Base-by-base conservation (phyloP, 805 yeast genomes). In the Ogataea degrootiae region DNA sequence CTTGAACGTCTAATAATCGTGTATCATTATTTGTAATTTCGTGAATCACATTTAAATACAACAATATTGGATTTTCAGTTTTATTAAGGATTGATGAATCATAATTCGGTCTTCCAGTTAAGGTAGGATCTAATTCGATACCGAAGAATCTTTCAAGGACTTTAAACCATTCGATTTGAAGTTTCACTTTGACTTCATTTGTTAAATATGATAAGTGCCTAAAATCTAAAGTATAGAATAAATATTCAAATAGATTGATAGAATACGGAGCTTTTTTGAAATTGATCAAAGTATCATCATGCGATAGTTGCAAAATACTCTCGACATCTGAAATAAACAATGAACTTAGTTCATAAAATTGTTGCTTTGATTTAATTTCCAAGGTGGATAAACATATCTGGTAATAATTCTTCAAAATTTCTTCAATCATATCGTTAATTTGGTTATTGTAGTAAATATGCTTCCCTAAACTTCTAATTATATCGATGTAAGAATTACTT, bases 381-480 rank as follows among this genome's bases (percentile, higher is more conserved):
- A 48, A 11, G 2, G 11, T 48, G n/a, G 43, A 51, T 60, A 50
- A 68, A n/a, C 19, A 15, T 44, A 39, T 59, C 55, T 47, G 68
- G 54, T 58, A 73, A 45, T 68, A 66, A 48, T 72, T 77, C 17
- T 74, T 55, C 38, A 83, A 66, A 15, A 90, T 70, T 49, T 86
- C 96, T 29, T 80, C 77, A 17, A 90, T 70, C 71, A 92, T 83
- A 62, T 91, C 97, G 15, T 83, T 76, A 5, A 85, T 79, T 64
- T 94, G 99, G 55, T 89, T 95, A 50, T 83, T 83, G 62, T 92
- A 92, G 58, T 90, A 90, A 12, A 83, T 77, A 62, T 90, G 96
- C 2, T 80, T 76, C 1, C 90, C 82, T 45, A 92, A 72, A 49
- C 85, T 82, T 48, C 83, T 79, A 46, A 91, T 77, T 23, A 90